Base-by-base conservation (phyloP, 2,329 filamentous ascomycete species). In the Chaetomiaceae sp. region DNA sequence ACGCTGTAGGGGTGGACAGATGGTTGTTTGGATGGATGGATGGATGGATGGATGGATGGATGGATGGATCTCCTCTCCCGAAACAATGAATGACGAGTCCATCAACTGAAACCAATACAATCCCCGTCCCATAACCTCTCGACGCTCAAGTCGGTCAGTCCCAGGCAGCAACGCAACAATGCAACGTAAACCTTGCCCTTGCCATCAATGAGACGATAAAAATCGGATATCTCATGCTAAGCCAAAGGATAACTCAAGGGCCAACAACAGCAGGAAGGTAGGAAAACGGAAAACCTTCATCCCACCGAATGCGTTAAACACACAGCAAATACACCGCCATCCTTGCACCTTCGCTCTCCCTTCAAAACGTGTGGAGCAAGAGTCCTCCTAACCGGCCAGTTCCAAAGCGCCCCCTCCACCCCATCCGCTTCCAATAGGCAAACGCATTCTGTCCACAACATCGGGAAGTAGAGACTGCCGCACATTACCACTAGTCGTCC, bases 211-310 rank as follows among this genome's bases (percentile, higher is more conserved):
- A 10, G 25, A 33, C 14, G 33, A 38, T 36, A 45, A 16, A 21
- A 10, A 32, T 48, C 38, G 43, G 53, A 55, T 55, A 51, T 55
- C 53, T 55, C 42, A 16, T 20, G 13, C 38, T 33, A 51, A 43
- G 13, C 14, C 32, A 10, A 11, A 10, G 37, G 14, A n/a, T 2
- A 14, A 48, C n/a, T 13, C 2, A 14, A 18, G 32, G 42, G 32
- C 13, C 40, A 37, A 10, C n/a, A 27, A 32, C n/a, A 47, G 32
- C 21, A 23, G 23, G 10, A 4, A 29, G 21, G 8, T 10, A 16
- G 21, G 38, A 37, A 18, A 40, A 5, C 25, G n/a, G 5, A 10
- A 27, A 9, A 16, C 7, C n/a, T n/a, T 25, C 36, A 40, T 10
- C 25, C 36, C 20, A 27, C 40, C 32, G n/a, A 23, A 27, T 11